Evolutionary conservation across 2,329 filamentous ascomycete genomes (phyloP).

Genomic region (Aureobasidium sp.): DNA sequence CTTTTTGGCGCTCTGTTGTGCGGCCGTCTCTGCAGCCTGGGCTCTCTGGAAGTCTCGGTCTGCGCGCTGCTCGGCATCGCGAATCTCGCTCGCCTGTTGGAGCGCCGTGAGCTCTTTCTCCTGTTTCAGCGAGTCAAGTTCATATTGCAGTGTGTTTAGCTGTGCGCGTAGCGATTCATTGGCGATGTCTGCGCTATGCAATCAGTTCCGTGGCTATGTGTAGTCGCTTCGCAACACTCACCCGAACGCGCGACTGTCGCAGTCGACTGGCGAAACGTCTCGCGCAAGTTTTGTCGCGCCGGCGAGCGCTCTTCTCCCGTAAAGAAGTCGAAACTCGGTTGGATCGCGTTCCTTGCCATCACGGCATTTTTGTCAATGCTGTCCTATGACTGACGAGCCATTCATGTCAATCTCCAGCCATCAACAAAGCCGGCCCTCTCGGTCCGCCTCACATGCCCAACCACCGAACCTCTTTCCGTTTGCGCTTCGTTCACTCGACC

Average conservation of each 20-base stretch:
- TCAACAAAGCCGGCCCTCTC: background rate
- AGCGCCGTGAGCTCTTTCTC: constrained; percentile 73
- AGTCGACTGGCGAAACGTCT: constrained; percentile 37
- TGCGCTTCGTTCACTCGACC: background rate
- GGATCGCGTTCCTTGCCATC: constrained; percentile 16
- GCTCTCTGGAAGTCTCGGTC: constrained; percentile 73
- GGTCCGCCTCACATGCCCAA: background rate
- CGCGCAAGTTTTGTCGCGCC: constrained; percentile 31
- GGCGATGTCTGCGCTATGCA: constrained; percentile 19
- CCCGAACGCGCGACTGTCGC: constrained; percentile 28
- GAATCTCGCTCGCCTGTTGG: constrained; percentile 73
- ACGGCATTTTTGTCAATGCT: background rate
- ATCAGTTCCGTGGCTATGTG: background rate
- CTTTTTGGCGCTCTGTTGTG: constrained; percentile 44
- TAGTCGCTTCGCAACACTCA: constrained; percentile 12
- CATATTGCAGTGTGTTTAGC: constrained; percentile 78
- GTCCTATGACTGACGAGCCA: background rate
- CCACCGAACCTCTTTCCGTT: background rate
- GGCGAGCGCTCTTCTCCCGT: constrained; percentile 31
- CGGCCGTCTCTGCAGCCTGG: constrained; percentile 44
- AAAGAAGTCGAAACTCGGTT: constrained; percentile 42
- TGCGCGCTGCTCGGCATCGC: constrained; percentile 69
- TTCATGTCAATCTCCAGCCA: background rate
- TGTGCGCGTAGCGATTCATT: constrained; percentile 83
- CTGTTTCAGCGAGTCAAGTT: constrained; percentile 76